A percentile compares a stretch with the other conserved stretches of the same genome.
Conservation (phyloP, 495 filamentous ascomycete species). For the Neurospora pannonica region DNA sequence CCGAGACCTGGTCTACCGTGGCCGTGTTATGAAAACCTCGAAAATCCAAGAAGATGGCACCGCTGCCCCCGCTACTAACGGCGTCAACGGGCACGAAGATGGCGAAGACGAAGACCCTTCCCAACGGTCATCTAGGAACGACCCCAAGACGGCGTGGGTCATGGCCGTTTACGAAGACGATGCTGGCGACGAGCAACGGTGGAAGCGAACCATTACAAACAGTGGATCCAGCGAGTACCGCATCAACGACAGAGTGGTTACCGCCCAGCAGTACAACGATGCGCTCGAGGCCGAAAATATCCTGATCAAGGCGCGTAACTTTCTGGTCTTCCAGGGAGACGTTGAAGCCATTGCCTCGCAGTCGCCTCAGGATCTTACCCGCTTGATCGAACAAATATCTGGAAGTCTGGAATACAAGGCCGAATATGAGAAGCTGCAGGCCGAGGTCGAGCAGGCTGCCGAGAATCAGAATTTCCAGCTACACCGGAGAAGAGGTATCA, state of each 20-base stretch:
- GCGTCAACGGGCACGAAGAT: constrained; percentile 40
- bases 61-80: constrained; percentile 47
- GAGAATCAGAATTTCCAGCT: constrained; percentile 84
- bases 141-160: constrained; percentile 92
- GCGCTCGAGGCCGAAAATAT: constrained; percentile 91
- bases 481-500: constrained; percentile 82
- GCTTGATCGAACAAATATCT: constrained; percentile 93
- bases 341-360: constrained; percentile 97
- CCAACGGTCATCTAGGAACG: constrained; percentile 46
- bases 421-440: constrained; percentile 84
- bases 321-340: constrained; percentile 96
- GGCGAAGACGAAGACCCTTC: constrained; percentile 50
- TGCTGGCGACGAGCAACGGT: constrained; percentile 86
- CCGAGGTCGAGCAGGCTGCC: constrained; percentile 71
- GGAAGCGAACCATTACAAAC: constrained; percentile 90
- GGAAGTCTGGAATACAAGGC: constrained; percentile 92
- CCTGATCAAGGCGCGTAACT: constrained; percentile 93
- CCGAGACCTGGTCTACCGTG: constrained; percentile 90
- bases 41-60: constrained; percentile 84
- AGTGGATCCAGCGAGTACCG: constrained; percentile 87
- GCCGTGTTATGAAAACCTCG: constrained; percentile 81
- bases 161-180: constrained; percentile 99
- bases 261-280: constrained; percentile 86
- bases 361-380: constrained; percentile 85
- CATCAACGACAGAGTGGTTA: constrained; percentile 86